Percentiles rank a stretch among this genome's conserved stretches.
phyloP scores from a whole-genome alignment of 2,329 filamentous ascomycete species.

The Aspergillus aculeatinus region DNA sequence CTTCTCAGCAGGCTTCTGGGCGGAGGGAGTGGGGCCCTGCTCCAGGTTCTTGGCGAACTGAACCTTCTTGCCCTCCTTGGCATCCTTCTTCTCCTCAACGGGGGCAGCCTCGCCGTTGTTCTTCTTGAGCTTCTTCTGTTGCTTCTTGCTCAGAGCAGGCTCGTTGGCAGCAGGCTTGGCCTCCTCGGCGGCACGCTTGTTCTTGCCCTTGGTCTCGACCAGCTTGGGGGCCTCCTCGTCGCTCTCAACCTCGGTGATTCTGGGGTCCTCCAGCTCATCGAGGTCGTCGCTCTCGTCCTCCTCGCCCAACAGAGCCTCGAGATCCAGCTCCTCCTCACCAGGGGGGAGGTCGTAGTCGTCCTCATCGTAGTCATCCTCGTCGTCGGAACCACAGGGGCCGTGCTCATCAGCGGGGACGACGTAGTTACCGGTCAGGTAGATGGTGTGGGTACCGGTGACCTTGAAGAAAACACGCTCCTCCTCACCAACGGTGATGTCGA shows the following conservation, averaged over 20 bases:
- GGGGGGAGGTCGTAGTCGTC: slow-evolving; percentile 79
- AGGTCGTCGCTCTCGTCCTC: slow-evolving; percentile 73
- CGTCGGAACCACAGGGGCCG: slow-evolving; percentile 43
- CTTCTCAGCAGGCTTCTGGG: slow-evolving; percentile 44
- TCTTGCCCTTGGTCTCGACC: slow-evolving; percentile 64
- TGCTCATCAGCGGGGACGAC: slow-evolving; percentile 67
- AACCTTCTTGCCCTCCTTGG: slow-evolving; percentile 75
- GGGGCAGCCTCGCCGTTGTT: slow-evolving; percentile 86
- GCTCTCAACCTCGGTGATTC: slow-evolving; percentile 78
- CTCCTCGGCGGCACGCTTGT: slow-evolving; percentile 79
- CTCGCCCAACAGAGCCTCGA: slow-evolving; percentile 51
- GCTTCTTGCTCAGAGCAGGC: slow-evolving; percentile 88
- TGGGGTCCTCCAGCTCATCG: slow-evolving; percentile 73
- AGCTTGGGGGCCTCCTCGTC: slow-evolving; percentile 66
- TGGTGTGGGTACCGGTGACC: slow-evolving; percentile 82
- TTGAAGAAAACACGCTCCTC: slow-evolving; percentile 90
- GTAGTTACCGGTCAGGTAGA: slow-evolving; percentile 96
- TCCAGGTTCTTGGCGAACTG: slow-evolving; percentile 99
- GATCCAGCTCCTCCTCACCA: slow-evolving; percentile 72
- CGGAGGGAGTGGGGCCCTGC: slow-evolving; percentile 82
- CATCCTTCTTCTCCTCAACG: slow-evolving; percentile 57
- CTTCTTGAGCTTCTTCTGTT: slow-evolving; percentile 98
- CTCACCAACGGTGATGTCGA: slow-evolving; percentile 88
- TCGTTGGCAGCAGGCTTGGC: slow-evolving; percentile 54
- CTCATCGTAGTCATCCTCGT: slow-evolving; percentile 64